Percentiles rank a stretch among this genome's conserved stretches.
These are phyloP conservation scores for Hygrocybe punicea DNA, from an alignment of 768 basidiomycete genomes.

Conservation along the genomic window DNA sequence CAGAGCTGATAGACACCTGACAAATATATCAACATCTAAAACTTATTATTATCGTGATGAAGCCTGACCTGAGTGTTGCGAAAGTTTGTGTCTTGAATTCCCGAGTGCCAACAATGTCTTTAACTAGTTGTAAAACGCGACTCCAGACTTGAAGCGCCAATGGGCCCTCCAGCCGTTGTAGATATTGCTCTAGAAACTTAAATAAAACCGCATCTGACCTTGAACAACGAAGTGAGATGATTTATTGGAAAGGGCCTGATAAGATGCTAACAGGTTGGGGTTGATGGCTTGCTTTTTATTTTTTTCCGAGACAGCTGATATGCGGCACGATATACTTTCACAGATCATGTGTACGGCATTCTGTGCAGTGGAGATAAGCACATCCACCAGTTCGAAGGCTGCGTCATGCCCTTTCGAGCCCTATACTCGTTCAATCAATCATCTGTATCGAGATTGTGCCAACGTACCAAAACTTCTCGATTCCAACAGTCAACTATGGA, in stretches of 20 bases:
- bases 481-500: constrained; percentile 82
- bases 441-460: constrained; percentile 8
- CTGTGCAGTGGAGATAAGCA: constrained; percentile 80
- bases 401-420: constrained; percentile 44
- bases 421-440: constrained; percentile 15
- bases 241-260: neutral
- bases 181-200: constrained; percentile 84
- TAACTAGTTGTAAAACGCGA: constrained; percentile 70
- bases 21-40: constrained; percentile 49
- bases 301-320: constrained; percentile 54
- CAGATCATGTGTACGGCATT: constrained; percentile 85
- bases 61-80: constrained; percentile 62
- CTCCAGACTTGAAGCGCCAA: constrained; percentile 91
- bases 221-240: constrained; percentile 6
- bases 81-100: constrained; percentile 72
- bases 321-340: constrained; percentile 69
- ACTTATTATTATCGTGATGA: neutral
- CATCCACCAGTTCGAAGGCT: constrained; percentile 80
- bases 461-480: constrained; percentile 48
- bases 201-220: constrained; percentile 75
- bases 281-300: constrained; percentile 59
- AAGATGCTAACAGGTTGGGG: constrained; percentile 57
- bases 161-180: constrained; percentile 81
- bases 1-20: constrained; percentile 71
- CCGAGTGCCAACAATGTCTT: constrained; percentile 67